Evolutionary conservation across 2,329 filamentous ascomycete species (phyloP), one percentile per base, ranked within the genome.

Genomic region (Aspergillus unguis): DNA sequence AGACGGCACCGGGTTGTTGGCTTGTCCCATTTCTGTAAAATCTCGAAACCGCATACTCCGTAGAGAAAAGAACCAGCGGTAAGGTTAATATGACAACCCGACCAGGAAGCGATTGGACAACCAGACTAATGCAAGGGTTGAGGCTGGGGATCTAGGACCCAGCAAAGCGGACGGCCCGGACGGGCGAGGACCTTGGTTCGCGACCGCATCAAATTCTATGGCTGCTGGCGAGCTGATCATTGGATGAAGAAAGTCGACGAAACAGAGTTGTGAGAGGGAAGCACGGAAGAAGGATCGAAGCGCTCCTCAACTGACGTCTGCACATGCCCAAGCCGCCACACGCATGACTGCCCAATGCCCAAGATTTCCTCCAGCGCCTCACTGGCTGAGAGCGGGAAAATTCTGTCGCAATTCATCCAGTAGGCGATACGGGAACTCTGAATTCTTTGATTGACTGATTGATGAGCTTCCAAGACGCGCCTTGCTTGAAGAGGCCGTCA

Each of bases 311-410:
- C 44, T 46, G 44, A 44, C 44, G 48, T 44, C 52, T 50, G 52
- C 55, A 43, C 54, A 48, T 71, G 68, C 68, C 69, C 67, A 69
- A 71, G 60, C 33, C 52, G 52, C 48, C 55, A 54, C 58, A 69
- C 65, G 65, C 67, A 71, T 71, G 65, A 57, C 58, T 70, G 68
- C 69, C 69, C 69, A 71, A 71, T 67, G 56, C 54, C 51, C 51
- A 52, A 46, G 48, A 31, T 44, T 35, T 40, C 23, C 17, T 40
- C 27, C 31, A 28, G 44, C 38, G 41, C 48, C 32, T 53, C 32
- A 56, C 50, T 50, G 50, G 45, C 37, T 32, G 36, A n/a, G n/a
- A 11, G 6, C 17, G 9, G 9, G 23, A n/a, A 31, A 5, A 33
- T 31, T 5, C 37, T 41, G 37, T 28, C 45, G 29, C 17, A 23